Conservation (phyloP, 768 basidiomycete genomes). For the Lactarius vividus region DNA sequence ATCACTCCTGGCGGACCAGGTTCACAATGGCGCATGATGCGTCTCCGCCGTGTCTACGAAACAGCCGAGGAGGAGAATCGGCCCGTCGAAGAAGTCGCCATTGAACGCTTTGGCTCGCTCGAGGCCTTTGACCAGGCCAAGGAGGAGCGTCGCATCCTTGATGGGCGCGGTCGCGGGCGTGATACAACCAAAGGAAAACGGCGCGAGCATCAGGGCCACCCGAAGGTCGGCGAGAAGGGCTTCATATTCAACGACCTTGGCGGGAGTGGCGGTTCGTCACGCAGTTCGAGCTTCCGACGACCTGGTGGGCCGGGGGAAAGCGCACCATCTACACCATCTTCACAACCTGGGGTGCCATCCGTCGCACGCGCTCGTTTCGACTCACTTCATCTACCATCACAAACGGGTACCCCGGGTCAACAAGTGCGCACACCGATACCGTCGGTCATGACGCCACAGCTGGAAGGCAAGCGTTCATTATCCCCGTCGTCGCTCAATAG, state of each 20-base stretch:
- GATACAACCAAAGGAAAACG: slow-evolving; percentile 39
- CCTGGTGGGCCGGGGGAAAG: slow-evolving; percentile 64
- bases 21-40: slow-evolving; percentile 98
- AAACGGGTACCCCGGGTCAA: slow-evolving; percentile 53
- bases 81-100: slow-evolving; percentile 70
- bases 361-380: slow-evolving; percentile 54
- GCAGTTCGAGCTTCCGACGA: slow-evolving; percentile 85
- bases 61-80: slow-evolving; percentile 81
- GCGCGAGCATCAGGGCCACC: slow-evolving; percentile 31
- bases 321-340: slow-evolving; percentile 56
- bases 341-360: slow-evolving; percentile 34
- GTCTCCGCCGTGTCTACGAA: slow-evolving; percentile 85
- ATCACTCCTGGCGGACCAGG: slow-evolving; percentile 85
- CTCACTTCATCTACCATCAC: slow-evolving; percentile 59
- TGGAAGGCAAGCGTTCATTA: slow-evolving; percentile 44
- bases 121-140: slow-evolving; percentile 86
- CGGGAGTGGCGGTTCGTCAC: slow-evolving; percentile 64
- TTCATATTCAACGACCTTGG: slow-evolving; percentile 68
- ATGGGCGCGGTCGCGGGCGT: slow-evolving; percentile 60
- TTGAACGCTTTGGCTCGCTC: slow-evolving; percentile 85
- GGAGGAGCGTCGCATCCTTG: slow-evolving; percentile 81
- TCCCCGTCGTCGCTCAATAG: slow-evolving; percentile 85
- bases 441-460: slow-evolving; percentile 78
- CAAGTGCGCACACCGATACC: slow-evolving; percentile 84
- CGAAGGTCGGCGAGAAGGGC: slow-evolving; percentile 46